phyloP scores from a whole-genome alignment of 169 alveolate species.

The Plasmodium sp. region DNA sequence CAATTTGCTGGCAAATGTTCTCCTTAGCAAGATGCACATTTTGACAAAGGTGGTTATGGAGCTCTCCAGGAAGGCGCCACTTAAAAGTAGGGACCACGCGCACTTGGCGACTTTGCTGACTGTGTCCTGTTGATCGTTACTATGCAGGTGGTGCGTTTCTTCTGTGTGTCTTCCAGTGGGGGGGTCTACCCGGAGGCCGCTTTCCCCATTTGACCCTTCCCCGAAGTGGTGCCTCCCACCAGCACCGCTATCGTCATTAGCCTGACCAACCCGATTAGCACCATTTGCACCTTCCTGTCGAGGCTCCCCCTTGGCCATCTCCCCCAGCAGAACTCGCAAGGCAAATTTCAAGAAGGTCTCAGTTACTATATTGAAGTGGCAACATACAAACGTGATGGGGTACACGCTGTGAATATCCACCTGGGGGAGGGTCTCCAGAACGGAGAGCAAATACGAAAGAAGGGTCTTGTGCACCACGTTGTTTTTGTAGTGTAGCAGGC shows the following conservation, averaged over 20 bases:
- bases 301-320: not conserved
- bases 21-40: conserved; percentile 43
- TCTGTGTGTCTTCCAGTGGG: not conserved
- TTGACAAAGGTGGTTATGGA: conserved; percentile 26
- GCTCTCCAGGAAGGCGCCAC: conserved; percentile 27
- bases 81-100: conserved; percentile 23
- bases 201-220: not conserved
- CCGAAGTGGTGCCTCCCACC: not conserved
- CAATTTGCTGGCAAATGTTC: not conserved
- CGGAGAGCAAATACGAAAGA: not conserved
- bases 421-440: not conserved
- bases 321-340: not conserved
- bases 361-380: conserved; percentile 34
- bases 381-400: conserved; percentile 19
- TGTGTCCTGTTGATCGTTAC: not conserved
- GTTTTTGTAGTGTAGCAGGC: conserved; percentile 44
- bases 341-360: not conserved
- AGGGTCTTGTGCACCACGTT: conserved; percentile 15
- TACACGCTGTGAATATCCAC: conserved; percentile 11
- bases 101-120: conserved; percentile 19
- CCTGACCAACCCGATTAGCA: not conserved
- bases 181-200: no score
- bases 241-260: not conserved
- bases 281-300: not conserved
- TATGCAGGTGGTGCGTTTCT: not conserved